These are phyloP conservation scores for Leishmania braziliensis DNA, from an alignment of 208 protist species.

Conservation along the genomic window DNA sequence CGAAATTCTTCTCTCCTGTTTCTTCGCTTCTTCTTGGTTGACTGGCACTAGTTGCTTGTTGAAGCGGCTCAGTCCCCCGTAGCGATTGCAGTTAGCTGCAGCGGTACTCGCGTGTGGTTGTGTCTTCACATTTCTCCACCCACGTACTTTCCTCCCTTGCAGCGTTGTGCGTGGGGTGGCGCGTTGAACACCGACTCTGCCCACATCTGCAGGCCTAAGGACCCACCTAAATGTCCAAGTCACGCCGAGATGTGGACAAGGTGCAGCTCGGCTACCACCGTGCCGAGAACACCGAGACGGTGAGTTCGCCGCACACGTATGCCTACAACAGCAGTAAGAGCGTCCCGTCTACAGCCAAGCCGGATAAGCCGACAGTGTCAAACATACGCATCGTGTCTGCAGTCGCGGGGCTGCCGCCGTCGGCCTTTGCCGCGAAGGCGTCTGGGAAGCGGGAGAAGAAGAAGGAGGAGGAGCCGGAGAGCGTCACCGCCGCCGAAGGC, in stretches of 20 bases:
- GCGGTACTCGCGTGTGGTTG: not conserved
- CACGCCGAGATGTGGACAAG: constrained; percentile 48
- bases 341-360: constrained; percentile 53
- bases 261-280: constrained; percentile 77
- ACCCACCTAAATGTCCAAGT: constrained; percentile 9
- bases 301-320: constrained; percentile 85
- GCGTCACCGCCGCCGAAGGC: not conserved
- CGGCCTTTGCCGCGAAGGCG: constrained; percentile 17
- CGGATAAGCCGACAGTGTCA: constrained; percentile 72
- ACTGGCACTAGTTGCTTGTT: not conserved
- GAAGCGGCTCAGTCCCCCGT: not conserved
- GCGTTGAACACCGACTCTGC: not conserved
- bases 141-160: not conserved
- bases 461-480: constrained; percentile 36
- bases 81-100: not conserved
- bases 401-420: constrained; percentile 48
- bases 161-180: not conserved
- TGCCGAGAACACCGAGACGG: constrained; percentile 80
- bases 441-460: constrained; percentile 8
- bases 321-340: constrained; percentile 37
- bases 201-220: not conserved
- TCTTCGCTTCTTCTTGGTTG: not conserved
- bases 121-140: not conserved
- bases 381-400: constrained; percentile 74
- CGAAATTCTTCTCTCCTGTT: not conserved